Conservation (phyloP, 768 basidiomycete species). For the Sporobolomyces roseus region DNA sequence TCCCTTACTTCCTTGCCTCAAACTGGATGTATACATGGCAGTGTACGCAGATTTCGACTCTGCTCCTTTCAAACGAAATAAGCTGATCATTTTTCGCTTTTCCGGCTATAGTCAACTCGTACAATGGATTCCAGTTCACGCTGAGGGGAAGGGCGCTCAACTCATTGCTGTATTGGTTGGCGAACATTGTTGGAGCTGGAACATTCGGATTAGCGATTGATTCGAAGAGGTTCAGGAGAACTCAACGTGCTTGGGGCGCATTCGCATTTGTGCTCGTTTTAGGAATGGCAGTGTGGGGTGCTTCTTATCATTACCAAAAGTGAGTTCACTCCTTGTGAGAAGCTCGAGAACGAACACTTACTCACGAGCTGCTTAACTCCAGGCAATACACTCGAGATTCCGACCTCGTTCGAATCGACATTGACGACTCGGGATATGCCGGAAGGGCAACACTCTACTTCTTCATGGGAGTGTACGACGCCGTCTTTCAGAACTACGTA, state of each 20-base stretch:
- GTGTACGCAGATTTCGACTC: too few relatives aligned
- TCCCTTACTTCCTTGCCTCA: constrained; percentile 53
- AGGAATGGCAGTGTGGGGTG: constrained; percentile 65
- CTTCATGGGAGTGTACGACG: constrained; percentile 69
- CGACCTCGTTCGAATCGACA: constrained; percentile 57
- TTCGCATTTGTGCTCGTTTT: constrained; percentile 56
- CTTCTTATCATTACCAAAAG: constrained; percentile 66
- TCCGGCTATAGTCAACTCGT: too few relatives aligned
- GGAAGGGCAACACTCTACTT: constrained; percentile 56
- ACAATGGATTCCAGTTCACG: constrained; percentile 56
- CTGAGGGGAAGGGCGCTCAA: constrained; percentile 63
- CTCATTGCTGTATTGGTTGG: constrained; percentile 71
- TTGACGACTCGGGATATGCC: constrained; percentile 58
- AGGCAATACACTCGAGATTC: constrained; percentile 63
- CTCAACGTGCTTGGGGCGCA: constrained; percentile 11
- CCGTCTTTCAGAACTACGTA: constrained; percentile 66
- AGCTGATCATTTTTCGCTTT: too few relatives aligned
- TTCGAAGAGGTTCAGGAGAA: constrained; percentile 13
- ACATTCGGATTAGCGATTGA: constrained; percentile 28
- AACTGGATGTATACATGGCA: constrained; percentile 49
- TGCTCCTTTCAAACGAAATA: too few relatives aligned
- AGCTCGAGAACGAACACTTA: background rate
- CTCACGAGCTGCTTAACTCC: too few relatives aligned
- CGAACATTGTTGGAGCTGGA: constrained; percentile 63
- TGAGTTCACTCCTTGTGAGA: constrained; percentile 46